These are phyloP conservation scores for Quillaja saponaria DNA, from an alignment of 306 rosid species.

Conservation along the genomic window DNA sequence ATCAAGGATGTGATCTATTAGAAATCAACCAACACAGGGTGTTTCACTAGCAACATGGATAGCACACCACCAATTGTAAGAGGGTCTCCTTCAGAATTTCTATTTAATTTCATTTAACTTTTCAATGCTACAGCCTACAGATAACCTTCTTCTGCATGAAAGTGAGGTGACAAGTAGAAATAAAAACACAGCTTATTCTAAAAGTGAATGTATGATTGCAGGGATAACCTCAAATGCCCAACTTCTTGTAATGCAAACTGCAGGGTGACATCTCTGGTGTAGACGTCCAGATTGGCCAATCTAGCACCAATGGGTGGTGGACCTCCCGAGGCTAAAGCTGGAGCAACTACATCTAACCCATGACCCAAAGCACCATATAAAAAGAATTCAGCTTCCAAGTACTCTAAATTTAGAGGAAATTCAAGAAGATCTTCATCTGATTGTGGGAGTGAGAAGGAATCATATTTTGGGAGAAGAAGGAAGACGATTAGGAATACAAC, in stretches of 20 bases:
- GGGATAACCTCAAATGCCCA: constrained; percentile 65
- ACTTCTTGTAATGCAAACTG: constrained; percentile 73
- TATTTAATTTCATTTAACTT: no score
- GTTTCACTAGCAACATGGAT: no score
- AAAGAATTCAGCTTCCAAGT: constrained; percentile 73
- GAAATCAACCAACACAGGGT: not conserved
- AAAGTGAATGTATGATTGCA: not conserved
- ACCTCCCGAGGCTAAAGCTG: constrained; percentile 52
- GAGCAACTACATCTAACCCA: constrained; percentile 57
- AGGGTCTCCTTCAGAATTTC: no score
- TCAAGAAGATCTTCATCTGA: constrained; percentile 50
- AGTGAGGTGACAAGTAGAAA: not conserved
- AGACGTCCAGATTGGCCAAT: constrained; percentile 37
- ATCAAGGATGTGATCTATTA: not conserved
- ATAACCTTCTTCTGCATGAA: not conserved
- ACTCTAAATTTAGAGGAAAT: constrained; percentile 67
- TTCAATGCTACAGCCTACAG: no score
- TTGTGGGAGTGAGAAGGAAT: constrained; percentile 14
- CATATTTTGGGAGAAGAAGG: constrained; percentile 28
- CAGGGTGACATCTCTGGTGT: constrained; percentile 39
- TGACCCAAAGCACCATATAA: constrained; percentile 53
- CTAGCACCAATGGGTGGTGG: constrained; percentile 61
- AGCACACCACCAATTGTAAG: no score
- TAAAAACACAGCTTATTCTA: not conserved
- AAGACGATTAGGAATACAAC: constrained; percentile 25